Evolutionary conservation across 257 asterid genomes (phyloP), one percentile per base, ranked within the genome.

Genomic region (Plantago major): DNA sequence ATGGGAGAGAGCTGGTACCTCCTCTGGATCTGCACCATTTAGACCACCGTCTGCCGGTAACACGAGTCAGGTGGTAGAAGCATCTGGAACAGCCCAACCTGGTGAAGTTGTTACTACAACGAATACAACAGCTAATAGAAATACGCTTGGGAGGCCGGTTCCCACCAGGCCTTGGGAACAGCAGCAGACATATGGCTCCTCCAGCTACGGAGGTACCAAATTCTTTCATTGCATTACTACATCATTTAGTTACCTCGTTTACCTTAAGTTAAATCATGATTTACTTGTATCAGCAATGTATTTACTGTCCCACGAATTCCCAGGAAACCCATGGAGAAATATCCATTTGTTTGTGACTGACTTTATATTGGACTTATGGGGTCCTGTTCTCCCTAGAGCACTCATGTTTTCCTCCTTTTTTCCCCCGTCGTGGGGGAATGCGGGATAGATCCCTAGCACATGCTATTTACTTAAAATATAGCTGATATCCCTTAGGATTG

Each of bases 91-190:
- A 11, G 95, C 97, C 43, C 88, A 79, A 58, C 96, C 95, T 17
- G 98, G 95, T 63, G 97, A 92, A 73, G 78, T 75, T 74, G 97
- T 92, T 74, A 67, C 95, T 47, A 58, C 85, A 7, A 70, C 92
- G 42, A 69, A 76, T 70, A 64, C 84, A 26, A 11, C 78, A 30
- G 80, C 68, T 56, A 84, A 74, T 67, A 67, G 71, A 58, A 86
- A 72, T 66, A 28, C 91, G 26, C 77, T 89, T 47, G 87, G 79
- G 45, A 76, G 97, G 74, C 89, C 99, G 14, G 83, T 92, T 40
- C 99, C 99, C 45, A 17, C 90, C 42, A 82, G 99, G 75, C 99
- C 97, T 46, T 86, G 99, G 97, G 96, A 89, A 71, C 97, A 83
- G 67, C 80, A 75, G 66, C 88, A 73, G 73, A 77, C 86, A 16